Conservation (phyloP, 2,329 filamentous ascomycete species). For the Penicillium sp. region DNA sequence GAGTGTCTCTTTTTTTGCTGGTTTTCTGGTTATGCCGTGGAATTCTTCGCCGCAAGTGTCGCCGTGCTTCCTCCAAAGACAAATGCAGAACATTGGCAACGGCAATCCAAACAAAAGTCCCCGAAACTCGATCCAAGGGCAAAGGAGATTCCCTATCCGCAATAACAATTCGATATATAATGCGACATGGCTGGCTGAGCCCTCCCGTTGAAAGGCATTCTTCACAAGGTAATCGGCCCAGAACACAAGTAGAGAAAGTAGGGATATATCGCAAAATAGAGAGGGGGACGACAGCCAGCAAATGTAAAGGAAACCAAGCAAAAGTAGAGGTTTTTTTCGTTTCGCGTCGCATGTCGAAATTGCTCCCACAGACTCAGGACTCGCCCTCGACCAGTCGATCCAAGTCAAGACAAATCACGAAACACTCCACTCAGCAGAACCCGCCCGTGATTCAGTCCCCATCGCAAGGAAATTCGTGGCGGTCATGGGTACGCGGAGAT, state of each 20-base stretch:
- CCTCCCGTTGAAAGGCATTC: constrained; percentile 3
- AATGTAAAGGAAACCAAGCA: not conserved
- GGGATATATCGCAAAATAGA: not conserved
- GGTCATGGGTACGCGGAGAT: constrained; percentile 13
- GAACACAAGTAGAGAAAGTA: constrained; percentile 11
- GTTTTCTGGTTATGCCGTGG: not conserved
- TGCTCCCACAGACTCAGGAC: not conserved
- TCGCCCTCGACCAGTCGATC: not conserved
- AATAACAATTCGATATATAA: constrained; percentile 10
- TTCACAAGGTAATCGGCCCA: constrained; percentile 5
- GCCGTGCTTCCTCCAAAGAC: not conserved
- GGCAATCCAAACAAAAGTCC: not conserved
- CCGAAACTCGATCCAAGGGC: not conserved
- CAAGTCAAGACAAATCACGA: constrained; percentile 1
- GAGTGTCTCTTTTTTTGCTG: constrained; percentile 20
- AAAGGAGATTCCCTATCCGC: constrained; percentile 3
- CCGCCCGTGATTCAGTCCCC: constrained; percentile 6
- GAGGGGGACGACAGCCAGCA: not conserved
- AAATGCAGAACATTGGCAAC: not conserved
- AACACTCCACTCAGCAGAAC: constrained; percentile 2
- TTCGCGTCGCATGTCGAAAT: not conserved
- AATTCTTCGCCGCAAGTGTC: not conserved
- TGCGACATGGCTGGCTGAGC: constrained; percentile 6
- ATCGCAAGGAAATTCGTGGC: constrained; percentile 23
- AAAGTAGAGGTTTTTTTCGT: not conserved